A percentile compares a stretch with the other conserved stretches of the same genome.
Evolutionary conservation across 108 stramenopile species (phyloP).

Genomic region (Bacterosira constricta): DNA sequence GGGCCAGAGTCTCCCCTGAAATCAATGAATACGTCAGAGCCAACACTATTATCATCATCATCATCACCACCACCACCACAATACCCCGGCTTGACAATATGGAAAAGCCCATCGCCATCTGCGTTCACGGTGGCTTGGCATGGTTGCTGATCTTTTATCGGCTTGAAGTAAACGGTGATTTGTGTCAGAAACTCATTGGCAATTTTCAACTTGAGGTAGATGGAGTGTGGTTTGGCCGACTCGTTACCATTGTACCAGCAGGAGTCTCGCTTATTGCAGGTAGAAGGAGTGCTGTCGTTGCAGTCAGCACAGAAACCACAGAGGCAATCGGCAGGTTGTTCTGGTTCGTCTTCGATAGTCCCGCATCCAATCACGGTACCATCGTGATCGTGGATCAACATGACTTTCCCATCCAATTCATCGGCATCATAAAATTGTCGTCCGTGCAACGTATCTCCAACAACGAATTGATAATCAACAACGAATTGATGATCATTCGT

Average conservation of each 20-base stretch:
- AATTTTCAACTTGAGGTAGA: constrained; percentile 8
- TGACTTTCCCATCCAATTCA: no score
- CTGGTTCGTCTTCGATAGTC: background rate
- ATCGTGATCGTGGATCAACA: background rate
- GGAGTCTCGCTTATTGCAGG: background rate
- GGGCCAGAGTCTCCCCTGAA: background rate
- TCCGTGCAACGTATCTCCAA: background rate
- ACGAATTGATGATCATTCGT: background rate
- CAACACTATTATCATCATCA: background rate
- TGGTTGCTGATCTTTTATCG: background rate
- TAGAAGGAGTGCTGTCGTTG: background rate
- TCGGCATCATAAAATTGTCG: background rate
- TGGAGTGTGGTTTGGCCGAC: constrained; percentile 12
- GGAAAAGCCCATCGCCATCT: background rate
- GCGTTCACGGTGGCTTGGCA: background rate
- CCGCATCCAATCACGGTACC: background rate
- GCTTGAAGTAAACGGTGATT: background rate
- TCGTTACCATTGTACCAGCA: background rate
- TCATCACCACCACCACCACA: background rate
- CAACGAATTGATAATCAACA: background rate
- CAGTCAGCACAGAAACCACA: background rate
- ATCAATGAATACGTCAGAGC: background rate
- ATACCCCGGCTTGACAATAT: background rate
- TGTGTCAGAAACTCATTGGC: background rate
- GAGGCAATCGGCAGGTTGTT: background rate